phyloP scores from a whole-genome alignment of 2,329 filamentous ascomycete species.

The Drechslerella coelobrocha region DNA sequence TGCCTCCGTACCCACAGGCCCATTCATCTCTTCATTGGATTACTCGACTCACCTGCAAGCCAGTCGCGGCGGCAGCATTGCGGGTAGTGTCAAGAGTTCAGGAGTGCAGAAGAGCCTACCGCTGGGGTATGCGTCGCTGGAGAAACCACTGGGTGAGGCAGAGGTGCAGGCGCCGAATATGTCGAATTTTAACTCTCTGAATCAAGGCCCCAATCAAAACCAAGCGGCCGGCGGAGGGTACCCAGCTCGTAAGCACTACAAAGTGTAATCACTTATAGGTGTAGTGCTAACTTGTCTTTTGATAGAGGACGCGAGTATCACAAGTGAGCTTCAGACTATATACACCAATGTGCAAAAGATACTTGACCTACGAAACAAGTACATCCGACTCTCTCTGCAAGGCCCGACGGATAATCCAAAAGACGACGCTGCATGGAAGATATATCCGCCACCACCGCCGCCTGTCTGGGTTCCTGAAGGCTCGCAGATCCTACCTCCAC shows the following conservation, averaged over 20 bases:
- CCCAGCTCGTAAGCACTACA: constrained; percentile 48
- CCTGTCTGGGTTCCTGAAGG: constrained; percentile 78
- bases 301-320: constrained; percentile 75
- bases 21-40: constrained; percentile 55
- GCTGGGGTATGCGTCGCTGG: constrained; percentile 57
- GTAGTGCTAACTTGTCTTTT: neutral
- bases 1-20: constrained; percentile 58
- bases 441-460: constrained; percentile 90
- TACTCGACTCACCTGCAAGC: constrained; percentile 52
- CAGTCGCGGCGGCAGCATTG: constrained; percentile 56
- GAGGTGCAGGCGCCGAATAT: constrained; percentile 54
- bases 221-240: constrained; percentile 45
- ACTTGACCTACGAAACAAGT: constrained; percentile 85
- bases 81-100: constrained; percentile 58
- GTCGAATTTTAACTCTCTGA: constrained; percentile 54
- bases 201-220: constrained; percentile 20
- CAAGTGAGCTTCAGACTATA: constrained; percentile 81
- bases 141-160: constrained; percentile 52
- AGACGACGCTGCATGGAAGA: constrained; percentile 79
- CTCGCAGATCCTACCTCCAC: constrained; percentile 59
- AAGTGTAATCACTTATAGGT: neutral
- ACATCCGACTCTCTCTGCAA: constrained; percentile 84
- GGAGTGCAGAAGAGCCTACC: constrained; percentile 55
- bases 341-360: constrained; percentile 90
- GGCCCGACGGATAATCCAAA: constrained; percentile 84